Percentiles rank a stretch among this genome's conserved stretches.
phyloP scores from a whole-genome alignment of 2,329 filamentous ascomycete genomes.

The Alternaria panax region DNA sequence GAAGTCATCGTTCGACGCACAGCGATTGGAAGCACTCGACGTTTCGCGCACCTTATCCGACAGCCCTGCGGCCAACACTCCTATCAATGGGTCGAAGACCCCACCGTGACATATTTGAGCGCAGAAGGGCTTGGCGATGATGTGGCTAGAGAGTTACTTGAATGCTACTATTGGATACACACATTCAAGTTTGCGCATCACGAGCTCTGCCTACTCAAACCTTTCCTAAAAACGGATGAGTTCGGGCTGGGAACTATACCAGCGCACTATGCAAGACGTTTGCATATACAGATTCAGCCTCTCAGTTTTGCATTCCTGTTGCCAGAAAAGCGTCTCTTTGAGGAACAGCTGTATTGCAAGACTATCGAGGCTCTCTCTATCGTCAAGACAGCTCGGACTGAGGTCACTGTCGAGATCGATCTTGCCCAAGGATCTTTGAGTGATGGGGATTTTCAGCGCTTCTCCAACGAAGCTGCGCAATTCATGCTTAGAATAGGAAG shows the following conservation, averaged over 20 bases:
- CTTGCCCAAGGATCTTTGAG: conserved; percentile 8
- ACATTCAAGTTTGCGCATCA: conserved; percentile 30
- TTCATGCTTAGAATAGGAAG: conserved; percentile 4
- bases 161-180: conserved; percentile 28
- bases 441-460: conserved; percentile 8
- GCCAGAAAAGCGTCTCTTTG: conserved; percentile 12
- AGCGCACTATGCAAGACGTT: conserved; percentile 16
- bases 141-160: conserved; percentile 25
- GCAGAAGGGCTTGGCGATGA: conserved; percentile 3
- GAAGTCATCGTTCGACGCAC: conserved; percentile 30
- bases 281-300: conserved; percentile 24
- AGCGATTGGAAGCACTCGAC: not conserved
- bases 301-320: conserved; percentile 13
- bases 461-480: conserved; percentile 1
- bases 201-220: conserved; percentile 20
- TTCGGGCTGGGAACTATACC: conserved; percentile 21
- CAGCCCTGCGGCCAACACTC: conserved; percentile 17
- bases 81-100: conserved; percentile 31
- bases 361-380: conserved; percentile 9
- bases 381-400: conserved; percentile 11
- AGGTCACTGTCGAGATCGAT: conserved; percentile 17
- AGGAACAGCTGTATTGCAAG: conserved; percentile 9
- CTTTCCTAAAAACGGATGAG: conserved; percentile 19
- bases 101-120: conserved; percentile 8
- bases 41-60: conserved; percentile 22